Evolutionary conservation across 345 rosid species (phyloP), one percentile per base, ranked within the genome.

Genomic region (Tarenaya hassleriana): DNA sequence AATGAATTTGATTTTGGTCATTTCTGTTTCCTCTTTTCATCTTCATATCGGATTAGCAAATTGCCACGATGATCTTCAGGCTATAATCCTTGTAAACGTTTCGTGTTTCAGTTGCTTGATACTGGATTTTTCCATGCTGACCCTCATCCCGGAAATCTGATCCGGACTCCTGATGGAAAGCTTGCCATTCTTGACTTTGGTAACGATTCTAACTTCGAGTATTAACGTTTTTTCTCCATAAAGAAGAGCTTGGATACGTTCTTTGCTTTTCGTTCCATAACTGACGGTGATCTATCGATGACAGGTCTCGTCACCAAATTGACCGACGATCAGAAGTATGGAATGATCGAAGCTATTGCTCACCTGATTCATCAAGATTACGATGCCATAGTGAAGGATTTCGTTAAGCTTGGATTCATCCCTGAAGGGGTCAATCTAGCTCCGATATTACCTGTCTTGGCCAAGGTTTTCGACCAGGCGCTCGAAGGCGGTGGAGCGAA

Each of bases 81-180:
- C 51, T 45, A n/a, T n/a, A 46, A 39, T 46, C n/a, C 10, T 59
- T 18, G 12, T 55, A 10, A 35, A 33, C n/a, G n/a, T 33, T 52
- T 52, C 58, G 41, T 24, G 65, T 71, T 72, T 37, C 83, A 87
- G 98, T 64, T 91, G 67, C 96, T 91, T 68, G 98, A 87, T 60
- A 87, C 96, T 47, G 98, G 98, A 29, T 77, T 91, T 76, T 91
- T 91, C 77, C 98, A 91, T 74, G 98, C 98, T 38, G 96, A 91
- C 53, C 98, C 98, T 53, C 98, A 91, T 71, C 98, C 98, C 58
- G 98, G 98, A 65, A 91, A 91, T 68, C 41, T 91, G 79, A 91
- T 91, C 43, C 96, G 98, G 61, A 91, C 98, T 11, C 96, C 86
- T 45, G 98, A 91, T 34, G 98, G 98, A 71, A 91, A 87, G 76